Percentiles rank a stretch among this genome's conserved stretches.
Evolutionary conservation across 2,329 filamentous ascomycete genomes (phyloP).

Genomic region (Aspergillus fructus): DNA sequence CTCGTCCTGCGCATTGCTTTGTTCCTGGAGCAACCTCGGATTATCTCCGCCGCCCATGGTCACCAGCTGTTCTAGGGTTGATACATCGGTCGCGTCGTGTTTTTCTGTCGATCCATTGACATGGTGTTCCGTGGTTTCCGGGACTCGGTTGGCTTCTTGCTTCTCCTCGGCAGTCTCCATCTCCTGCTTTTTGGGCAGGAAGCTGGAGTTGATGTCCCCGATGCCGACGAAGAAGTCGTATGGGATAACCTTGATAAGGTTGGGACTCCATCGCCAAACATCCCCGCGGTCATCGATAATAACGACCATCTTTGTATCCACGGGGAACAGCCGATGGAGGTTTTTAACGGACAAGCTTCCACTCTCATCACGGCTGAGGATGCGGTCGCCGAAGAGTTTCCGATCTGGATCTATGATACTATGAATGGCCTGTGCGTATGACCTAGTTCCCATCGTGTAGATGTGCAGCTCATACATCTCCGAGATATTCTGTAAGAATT

Average conservation of each 20-base stretch:
- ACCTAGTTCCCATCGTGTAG: constrained; percentile 97
- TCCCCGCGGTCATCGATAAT: constrained; percentile 97
- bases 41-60: constrained; percentile 72
- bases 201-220: constrained; percentile 97
- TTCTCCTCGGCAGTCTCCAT: constrained; percentile 49
- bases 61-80: constrained; percentile 72
- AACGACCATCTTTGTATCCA: constrained; percentile 98
- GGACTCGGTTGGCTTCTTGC: constrained; percentile 22
- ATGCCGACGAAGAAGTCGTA: constrained; percentile 99
- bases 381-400: constrained; percentile 87
- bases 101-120: constrained; percentile 34
- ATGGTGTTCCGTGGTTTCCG: constrained; percentile 27
- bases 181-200: constrained; percentile 74
- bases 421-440: constrained; percentile 91
- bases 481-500: constrained; percentile 76
- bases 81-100: constrained; percentile 40
- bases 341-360: constrained; percentile 90
- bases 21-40: constrained; percentile 66
- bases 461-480: constrained; percentile 92
- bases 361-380: constrained; percentile 96
- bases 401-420: constrained; percentile 88
- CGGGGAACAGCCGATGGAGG: constrained; percentile 85
- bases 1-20: constrained; percentile 83
- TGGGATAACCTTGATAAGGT: constrained; percentile 89
- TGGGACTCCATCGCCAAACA: constrained; percentile 91